Percentiles rank a stretch among this genome's conserved stretches.
Evolutionary conservation across 106 monocot genomes (phyloP).

Genomic region (Dendrobium huoshanense): DNA sequence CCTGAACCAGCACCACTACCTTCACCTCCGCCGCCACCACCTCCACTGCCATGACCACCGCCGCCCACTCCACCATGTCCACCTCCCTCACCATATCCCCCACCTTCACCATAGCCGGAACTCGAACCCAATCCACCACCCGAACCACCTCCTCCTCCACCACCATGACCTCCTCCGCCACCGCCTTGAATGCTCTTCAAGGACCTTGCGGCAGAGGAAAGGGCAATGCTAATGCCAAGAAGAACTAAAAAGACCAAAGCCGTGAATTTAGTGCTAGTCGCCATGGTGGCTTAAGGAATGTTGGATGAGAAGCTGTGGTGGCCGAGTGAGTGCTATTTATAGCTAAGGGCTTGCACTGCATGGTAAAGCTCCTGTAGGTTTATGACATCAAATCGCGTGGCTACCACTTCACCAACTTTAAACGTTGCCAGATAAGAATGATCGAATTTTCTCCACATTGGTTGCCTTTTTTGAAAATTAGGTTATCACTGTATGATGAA

Average conservation of each 20-base stretch:
- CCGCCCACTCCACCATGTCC: not conserved
- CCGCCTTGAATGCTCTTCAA: not conserved
- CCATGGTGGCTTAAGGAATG: not conserved
- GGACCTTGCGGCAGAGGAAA: not conserved
- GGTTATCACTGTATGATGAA: not conserved
- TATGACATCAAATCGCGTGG: not conserved
- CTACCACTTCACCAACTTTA: not conserved
- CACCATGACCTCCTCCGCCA: not conserved
- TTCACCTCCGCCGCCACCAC: not conserved
- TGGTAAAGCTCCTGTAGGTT: not conserved
- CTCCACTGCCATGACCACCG: not conserved
- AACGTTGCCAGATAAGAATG: not conserved
- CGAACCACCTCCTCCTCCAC: not conserved
- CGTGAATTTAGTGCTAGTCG: not conserved
- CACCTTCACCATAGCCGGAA: not conserved
- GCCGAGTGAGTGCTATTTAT: conserved; percentile 1
- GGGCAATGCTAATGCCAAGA: not conserved
- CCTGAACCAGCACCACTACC: conserved; percentile 2
- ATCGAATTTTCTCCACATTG: not conserved
- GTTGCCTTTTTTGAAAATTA: not conserved
- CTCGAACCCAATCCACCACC: not conserved
- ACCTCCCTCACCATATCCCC: not conserved
- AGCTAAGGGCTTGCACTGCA: not conserved
- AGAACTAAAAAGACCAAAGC: not conserved
- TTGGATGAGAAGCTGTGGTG: not conserved